These are phyloP conservation scores for Cercis canadensis DNA, from an alignment of 306 rosid genomes.

Conservation along the genomic window DNA sequence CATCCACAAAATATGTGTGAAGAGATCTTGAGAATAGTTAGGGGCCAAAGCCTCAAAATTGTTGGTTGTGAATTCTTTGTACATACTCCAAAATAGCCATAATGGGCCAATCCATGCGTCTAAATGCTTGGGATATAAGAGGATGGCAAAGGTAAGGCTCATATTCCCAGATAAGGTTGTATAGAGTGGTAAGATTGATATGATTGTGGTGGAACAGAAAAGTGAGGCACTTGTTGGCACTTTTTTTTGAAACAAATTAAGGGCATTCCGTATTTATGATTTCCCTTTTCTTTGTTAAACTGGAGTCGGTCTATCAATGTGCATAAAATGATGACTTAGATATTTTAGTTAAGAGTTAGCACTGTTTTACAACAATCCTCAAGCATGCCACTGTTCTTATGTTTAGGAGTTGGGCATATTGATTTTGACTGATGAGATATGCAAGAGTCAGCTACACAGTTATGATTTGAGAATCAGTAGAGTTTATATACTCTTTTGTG, in stretches of 20 bases:
- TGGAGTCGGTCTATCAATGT: neutral
- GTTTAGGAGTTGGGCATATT: neutral
- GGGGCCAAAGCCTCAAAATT: no score
- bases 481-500: slow-evolving; percentile 5
- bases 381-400: neutral
- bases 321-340: slow-evolving; percentile 1
- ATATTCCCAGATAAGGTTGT: neutral
- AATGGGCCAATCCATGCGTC: neutral
- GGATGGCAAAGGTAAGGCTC: neutral
- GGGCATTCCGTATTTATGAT: slow-evolving; percentile 2
- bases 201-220: no score
- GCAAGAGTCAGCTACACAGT: neutral
- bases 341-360: neutral
- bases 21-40: neutral
- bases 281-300: slow-evolving; percentile 24
- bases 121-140: neutral
- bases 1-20: neutral
- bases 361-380: slow-evolving; percentile 20
- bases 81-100: no score
- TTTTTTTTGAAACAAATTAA: no score
- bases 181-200: no score
- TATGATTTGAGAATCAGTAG: slow-evolving; percentile 18
- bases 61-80: no score
- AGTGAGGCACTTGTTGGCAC: no score
- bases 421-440: slow-evolving; percentile 7